phyloP scores from a whole-genome alignment of 345 rosid species.

The Rhodamnia argentea region DNA sequence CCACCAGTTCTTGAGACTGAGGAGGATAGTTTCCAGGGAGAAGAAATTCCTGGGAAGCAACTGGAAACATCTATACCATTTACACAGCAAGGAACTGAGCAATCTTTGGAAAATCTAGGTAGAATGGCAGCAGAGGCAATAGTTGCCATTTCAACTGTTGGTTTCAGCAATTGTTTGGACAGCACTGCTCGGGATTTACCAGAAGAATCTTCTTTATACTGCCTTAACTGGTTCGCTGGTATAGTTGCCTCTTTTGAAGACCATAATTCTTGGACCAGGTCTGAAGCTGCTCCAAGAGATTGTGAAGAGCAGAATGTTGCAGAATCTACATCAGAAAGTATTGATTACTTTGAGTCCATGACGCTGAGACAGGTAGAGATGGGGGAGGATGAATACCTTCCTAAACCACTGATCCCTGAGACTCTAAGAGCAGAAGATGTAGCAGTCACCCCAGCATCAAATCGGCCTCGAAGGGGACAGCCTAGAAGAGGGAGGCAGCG shows the following conservation, averaged over 20 bases:
- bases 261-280: constrained; percentile 28
- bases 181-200: constrained; percentile 15
- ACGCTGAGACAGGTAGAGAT: constrained; percentile 48
- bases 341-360: constrained; percentile 84
- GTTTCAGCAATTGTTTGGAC: constrained; percentile 6
- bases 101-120: constrained; percentile 23
- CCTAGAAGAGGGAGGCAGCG: constrained; percentile 87
- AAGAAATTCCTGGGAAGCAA: constrained; percentile 18
- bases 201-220: constrained; percentile 26
- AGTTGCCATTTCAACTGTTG: constrained; percentile 49
- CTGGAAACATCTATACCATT: constrained; percentile 10
- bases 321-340: constrained; percentile 32
- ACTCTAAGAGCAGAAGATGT: constrained; percentile 39
- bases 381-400: constrained; percentile 81
- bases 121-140: constrained; percentile 71
- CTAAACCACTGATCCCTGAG: constrained; percentile 62
- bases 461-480: constrained; percentile 60
- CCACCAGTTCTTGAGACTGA: constrained; percentile 43
- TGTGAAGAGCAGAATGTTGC: constrained; percentile 19
- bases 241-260: constrained; percentile 42
- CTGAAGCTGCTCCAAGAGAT: constrained; percentile 20
- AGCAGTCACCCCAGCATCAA: constrained; percentile 18
- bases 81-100: constrained; percentile 16
- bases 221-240: constrained; percentile 76
- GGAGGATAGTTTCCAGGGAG: constrained; percentile 25